Evolutionary conservation across 2,329 filamentous ascomycete genomes (phyloP).

Genomic region (Cladosporium cucumerinum): DNA sequence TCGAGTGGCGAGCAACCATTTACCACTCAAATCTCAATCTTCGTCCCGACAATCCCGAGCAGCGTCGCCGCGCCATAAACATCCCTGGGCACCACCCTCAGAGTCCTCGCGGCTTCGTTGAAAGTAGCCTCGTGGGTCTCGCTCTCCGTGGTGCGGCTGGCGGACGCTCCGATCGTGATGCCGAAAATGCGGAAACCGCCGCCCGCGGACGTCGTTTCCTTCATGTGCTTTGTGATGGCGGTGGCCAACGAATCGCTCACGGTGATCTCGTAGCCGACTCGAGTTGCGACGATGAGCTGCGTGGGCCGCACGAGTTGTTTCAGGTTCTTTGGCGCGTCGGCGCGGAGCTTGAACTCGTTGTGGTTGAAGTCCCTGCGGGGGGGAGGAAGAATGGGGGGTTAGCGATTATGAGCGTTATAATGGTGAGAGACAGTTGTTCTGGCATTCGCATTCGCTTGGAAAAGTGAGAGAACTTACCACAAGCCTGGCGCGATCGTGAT

Average conservation of each 20-base stretch:
- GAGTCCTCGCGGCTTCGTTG: not conserved
- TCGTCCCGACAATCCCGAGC: not conserved
- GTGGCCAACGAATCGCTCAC: not conserved
- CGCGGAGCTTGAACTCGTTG: not conserved
- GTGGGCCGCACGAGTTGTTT: not conserved
- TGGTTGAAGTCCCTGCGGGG: not conserved
- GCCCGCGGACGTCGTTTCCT: not conserved
- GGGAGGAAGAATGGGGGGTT: not conserved
- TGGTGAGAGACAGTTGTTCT: too few relatives aligned
- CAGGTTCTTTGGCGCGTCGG: not conserved
- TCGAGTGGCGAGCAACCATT: not conserved
- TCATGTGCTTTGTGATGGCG: not conserved
- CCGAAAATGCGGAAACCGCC: not conserved
- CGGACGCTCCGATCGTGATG: not conserved
- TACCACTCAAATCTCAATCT: not conserved
- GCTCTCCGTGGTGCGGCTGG: not conserved
- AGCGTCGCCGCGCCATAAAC: not conserved
- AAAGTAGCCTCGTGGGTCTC: not conserved
- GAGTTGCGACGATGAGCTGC: not conserved
- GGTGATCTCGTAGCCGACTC: not conserved
- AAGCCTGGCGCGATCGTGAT: not conserved
- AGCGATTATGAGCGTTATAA: not conserved
- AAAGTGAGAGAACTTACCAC: not conserved
- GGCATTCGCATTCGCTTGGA: too few relatives aligned
- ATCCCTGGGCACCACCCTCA: not conserved